Conservation (phyloP, 2,329 filamentous ascomycete genomes). For the Aspergillus amoenus region DNA sequence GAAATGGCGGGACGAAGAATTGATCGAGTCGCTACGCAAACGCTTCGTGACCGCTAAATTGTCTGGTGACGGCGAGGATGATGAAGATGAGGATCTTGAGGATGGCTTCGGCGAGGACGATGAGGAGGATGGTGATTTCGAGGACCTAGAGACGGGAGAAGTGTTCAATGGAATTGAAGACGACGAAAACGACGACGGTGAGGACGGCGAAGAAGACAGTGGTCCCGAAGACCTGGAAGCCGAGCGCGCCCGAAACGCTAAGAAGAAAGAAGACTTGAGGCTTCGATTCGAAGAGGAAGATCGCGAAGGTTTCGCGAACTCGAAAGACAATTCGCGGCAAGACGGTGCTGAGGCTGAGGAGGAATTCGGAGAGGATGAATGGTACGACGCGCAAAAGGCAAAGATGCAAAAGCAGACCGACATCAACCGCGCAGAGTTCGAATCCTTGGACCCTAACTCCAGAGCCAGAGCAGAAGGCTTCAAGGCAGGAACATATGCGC, state of each 20-base stretch:
- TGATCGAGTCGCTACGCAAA: constrained; percentile 69
- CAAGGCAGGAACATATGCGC: constrained; percentile 88
- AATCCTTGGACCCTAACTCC: constrained; percentile 79
- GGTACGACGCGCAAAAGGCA: constrained; percentile 97
- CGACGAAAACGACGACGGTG: constrained; percentile 33
- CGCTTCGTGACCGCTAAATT: constrained; percentile 73
- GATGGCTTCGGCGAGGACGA: constrained; percentile 56
- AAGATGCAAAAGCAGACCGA: constrained; percentile 91
- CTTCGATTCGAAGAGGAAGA: constrained; percentile 97
- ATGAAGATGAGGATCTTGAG: constrained; percentile 51
- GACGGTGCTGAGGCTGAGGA: constrained; percentile 67
- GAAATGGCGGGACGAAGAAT: constrained; percentile 81
- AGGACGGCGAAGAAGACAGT: constrained; percentile 55
- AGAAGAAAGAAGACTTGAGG: constrained; percentile 90
- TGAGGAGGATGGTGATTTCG: constrained; percentile 78
- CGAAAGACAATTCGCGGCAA: constrained; percentile 77
- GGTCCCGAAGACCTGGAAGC: constrained; percentile 64
- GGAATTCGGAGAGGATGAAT: constrained; percentile 91
- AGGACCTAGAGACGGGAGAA: constrained; percentile 80
- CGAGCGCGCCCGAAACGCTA: constrained; percentile 87
- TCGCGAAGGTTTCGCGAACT: constrained; percentile 82
- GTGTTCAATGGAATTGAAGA: constrained; percentile 41
- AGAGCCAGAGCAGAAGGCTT: constrained; percentile 84
- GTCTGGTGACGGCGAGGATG: constrained; percentile 52
- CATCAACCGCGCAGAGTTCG: constrained; percentile 94